Percentiles rank a stretch among this genome's conserved stretches.
phyloP scores from a whole-genome alignment of 768 basidiomycete species.

The button mushroom (Agaricus bisporus) region DNA sequence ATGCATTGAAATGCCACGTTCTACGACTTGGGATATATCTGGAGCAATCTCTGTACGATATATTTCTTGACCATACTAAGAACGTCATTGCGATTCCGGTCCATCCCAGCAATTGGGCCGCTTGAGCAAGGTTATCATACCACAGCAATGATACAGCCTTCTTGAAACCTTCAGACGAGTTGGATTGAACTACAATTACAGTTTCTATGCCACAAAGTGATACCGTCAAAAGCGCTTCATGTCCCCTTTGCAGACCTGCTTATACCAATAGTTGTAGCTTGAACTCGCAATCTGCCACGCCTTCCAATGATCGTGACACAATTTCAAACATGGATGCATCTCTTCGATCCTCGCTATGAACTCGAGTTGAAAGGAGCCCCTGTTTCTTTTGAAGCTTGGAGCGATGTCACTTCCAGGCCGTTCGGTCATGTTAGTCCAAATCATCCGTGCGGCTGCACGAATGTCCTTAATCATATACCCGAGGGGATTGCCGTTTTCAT shows the following conservation, averaged over 20 bases:
- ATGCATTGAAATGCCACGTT: too few relatives aligned
- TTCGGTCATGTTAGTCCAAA: background rate
- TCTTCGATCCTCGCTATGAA: background rate
- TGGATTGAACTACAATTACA: too few relatives aligned
- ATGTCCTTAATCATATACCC: background rate
- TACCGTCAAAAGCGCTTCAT: background rate
- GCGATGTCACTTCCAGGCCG: background rate
- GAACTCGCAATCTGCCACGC: background rate
- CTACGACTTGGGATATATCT: too few relatives aligned
- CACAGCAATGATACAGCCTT: too few relatives aligned
- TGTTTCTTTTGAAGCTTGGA: background rate
- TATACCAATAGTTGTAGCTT: constrained; percentile 1
- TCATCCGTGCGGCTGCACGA: background rate
- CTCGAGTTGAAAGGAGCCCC: background rate
- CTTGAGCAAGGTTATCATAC: too few relatives aligned
- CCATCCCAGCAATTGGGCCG: too few relatives aligned
- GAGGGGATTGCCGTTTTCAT: background rate
- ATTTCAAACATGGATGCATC: background rate
- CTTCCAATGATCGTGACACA: background rate
- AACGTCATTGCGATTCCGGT: too few relatives aligned
- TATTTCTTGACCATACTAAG: too few relatives aligned
- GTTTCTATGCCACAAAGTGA: too few relatives aligned
- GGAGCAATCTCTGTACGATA: too few relatives aligned
- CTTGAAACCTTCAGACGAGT: too few relatives aligned
- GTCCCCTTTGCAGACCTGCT: background rate